phyloP scores from a whole-genome alignment of 768 basidiomycete genomes.

The Sistotremastrum suecicum region DNA sequence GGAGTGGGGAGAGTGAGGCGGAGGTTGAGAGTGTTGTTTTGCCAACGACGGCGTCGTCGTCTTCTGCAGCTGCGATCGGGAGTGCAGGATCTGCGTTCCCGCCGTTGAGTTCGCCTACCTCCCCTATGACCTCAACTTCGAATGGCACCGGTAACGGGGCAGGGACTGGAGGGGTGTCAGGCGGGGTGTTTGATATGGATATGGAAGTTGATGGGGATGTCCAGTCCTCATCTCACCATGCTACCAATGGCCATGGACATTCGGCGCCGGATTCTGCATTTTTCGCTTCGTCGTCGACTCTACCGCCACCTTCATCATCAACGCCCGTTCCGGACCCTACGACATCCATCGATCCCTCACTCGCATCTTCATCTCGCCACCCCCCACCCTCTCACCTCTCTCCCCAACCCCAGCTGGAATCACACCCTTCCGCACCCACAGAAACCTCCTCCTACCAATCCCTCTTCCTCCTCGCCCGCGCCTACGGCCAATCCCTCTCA shows the following conservation, averaged over 20 bases:
- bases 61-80: too few relatives aligned
- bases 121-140: too few relatives aligned
- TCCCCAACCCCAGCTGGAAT: slow-evolving; percentile 7
- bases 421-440: slow-evolving; percentile 9
- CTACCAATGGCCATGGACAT: background rate
- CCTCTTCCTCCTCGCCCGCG: slow-evolving; percentile 50
- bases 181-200: too few relatives aligned
- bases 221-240: too few relatives aligned
- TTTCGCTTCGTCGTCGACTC: too few relatives aligned
- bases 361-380: slow-evolving; percentile 1
- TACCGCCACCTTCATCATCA: slow-evolving; percentile 6
- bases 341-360: slow-evolving; percentile 7
- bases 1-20: slow-evolving; percentile 28
- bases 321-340: slow-evolving; percentile 12
- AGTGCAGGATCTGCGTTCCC: too few relatives aligned
- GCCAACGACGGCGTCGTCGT: too few relatives aligned
- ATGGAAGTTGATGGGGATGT: too few relatives aligned
- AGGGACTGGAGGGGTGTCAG: too few relatives aligned
- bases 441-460: slow-evolving; percentile 31
- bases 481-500: slow-evolving; percentile 61
- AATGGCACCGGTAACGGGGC: too few relatives aligned
- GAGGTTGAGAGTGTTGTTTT: slow-evolving; percentile 22
- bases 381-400: slow-evolving; percentile 11
- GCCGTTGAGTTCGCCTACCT: too few relatives aligned
- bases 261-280: background rate